Conservation (phyloP, 345 rosid species). For the Eucalyptus curtisii region DNA sequence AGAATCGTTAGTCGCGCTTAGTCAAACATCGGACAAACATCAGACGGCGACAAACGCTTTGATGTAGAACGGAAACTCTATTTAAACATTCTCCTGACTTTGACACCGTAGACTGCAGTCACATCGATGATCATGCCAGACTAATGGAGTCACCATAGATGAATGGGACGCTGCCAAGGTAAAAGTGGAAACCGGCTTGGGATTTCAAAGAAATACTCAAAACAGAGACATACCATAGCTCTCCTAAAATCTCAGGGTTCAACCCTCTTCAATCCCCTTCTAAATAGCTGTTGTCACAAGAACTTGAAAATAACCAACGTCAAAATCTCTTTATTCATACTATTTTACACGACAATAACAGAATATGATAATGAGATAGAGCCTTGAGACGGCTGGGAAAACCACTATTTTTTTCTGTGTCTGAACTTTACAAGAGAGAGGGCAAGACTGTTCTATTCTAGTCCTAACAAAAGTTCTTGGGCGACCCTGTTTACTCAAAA, state of each 20-base stretch:
- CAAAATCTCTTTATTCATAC: background rate
- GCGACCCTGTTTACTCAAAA: background rate
- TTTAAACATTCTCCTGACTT: background rate
- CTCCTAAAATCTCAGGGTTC: background rate
- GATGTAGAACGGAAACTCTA: background rate
- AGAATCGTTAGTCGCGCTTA: background rate
- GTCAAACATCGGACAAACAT: background rate
- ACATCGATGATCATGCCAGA: background rate
- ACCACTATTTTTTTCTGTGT: background rate
- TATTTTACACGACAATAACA: background rate
- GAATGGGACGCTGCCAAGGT: background rate
- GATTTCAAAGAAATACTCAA: background rate
- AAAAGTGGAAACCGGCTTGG: background rate
- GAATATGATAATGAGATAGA: background rate
- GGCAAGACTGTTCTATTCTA: background rate
- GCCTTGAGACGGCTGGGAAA: background rate
- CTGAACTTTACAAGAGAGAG: background rate
- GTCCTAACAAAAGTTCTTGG: background rate
- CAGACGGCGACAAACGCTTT: background rate
- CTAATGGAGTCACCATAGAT: background rate
- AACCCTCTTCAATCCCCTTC: background rate
- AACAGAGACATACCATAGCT: background rate
- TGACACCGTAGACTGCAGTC: background rate
- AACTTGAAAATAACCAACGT: background rate
- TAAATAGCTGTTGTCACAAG: background rate